Conservation (phyloP, 1,284 basidiomycete species). For the Pseudozyma tsukubaensis region DNA sequence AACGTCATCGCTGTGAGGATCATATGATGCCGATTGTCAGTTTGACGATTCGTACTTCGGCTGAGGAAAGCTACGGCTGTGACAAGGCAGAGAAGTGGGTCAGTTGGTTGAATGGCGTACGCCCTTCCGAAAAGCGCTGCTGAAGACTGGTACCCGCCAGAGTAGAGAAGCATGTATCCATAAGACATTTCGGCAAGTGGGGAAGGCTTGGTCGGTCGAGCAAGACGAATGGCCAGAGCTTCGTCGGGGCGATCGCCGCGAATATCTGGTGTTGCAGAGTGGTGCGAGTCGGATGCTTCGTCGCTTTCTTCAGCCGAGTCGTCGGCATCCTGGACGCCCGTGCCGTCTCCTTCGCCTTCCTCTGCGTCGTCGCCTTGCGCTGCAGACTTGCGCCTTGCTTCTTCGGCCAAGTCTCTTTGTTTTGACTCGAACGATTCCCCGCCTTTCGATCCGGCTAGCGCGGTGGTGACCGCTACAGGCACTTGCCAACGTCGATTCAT, state of each 20-base stretch:
- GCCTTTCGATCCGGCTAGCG: neutral
- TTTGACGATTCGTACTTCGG: slow-evolving; percentile 89
- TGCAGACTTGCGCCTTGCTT: slow-evolving; percentile 1
- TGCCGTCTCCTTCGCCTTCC: slow-evolving; percentile 23
- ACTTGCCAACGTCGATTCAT: slow-evolving; percentile 28
- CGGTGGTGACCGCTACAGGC: slow-evolving; percentile 9
- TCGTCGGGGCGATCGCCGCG: slow-evolving; percentile 29
- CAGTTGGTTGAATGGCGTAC: slow-evolving; percentile 83
- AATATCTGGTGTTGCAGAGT: slow-evolving; percentile 13
- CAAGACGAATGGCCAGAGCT: slow-evolving; percentile 24
- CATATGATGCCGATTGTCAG: slow-evolving; percentile 88
- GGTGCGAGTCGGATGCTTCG: neutral
- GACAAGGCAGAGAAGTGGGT: slow-evolving; percentile 85
- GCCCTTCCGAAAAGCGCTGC: slow-evolving; percentile 88
- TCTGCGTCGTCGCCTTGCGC: slow-evolving; percentile 28
- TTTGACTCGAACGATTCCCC: neutral
- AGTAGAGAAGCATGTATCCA: slow-evolving; percentile 84
- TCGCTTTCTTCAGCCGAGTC: slow-evolving; percentile 55
- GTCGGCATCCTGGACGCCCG: slow-evolving; percentile 6
- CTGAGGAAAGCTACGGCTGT: slow-evolving; percentile 86
- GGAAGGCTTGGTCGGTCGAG: slow-evolving; percentile 49
- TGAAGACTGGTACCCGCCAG: slow-evolving; percentile 88
- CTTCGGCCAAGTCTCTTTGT: slow-evolving; percentile 13
- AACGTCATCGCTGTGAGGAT: slow-evolving; percentile 50
- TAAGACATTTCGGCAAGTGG: slow-evolving; percentile 83